Evolutionary conservation across 768 basidiomycete species (phyloP).

Genomic region (Phlegmacium glaucopus): DNA sequence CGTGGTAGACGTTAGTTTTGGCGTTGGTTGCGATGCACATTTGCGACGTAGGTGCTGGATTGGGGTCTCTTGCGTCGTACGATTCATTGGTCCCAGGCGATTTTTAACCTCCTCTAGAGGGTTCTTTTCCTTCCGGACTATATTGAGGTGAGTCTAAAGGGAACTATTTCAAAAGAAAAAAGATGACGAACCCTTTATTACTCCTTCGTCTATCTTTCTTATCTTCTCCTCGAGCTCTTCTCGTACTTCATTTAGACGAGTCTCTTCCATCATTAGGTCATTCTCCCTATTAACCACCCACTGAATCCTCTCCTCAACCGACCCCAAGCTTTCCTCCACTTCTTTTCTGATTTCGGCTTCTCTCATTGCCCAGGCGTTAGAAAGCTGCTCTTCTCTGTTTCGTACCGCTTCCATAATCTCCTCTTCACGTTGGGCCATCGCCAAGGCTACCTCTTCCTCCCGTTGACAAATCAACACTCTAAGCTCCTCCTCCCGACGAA

Average conservation of each 20-base stretch:
- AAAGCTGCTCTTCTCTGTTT: constrained; percentile 59
- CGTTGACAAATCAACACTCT: constrained; percentile 60
- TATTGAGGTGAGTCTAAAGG: neutral
- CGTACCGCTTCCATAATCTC: constrained; percentile 70
- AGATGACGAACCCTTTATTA: constrained; percentile 14
- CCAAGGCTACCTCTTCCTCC: constrained; percentile 65
- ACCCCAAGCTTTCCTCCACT: constrained; percentile 41
- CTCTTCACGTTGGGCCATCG: constrained; percentile 64
- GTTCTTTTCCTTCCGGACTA: constrained; percentile 48
- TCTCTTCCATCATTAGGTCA: constrained; percentile 51
- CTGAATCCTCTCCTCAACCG: constrained; percentile 47
- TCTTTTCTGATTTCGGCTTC: constrained; percentile 52
- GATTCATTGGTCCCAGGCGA: constrained; percentile 48
- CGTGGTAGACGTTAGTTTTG: constrained; percentile 27
- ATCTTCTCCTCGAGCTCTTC: constrained; percentile 50
- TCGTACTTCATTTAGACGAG: constrained; percentile 41
- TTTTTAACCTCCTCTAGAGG: constrained; percentile 80
- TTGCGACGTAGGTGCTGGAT: constrained; percentile 18
- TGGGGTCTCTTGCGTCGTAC: constrained; percentile 22
- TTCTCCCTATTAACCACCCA: constrained; percentile 50
- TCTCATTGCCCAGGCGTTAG: constrained; percentile 51
- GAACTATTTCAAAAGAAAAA: neutral
- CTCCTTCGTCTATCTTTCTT: constrained; percentile 33
- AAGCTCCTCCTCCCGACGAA: constrained; percentile 65
- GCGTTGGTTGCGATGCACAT: constrained; percentile 23